These are phyloP conservation scores for Trametes villosa DNA, from an alignment of 768 basidiomycete species.

Conservation along the genomic window DNA sequence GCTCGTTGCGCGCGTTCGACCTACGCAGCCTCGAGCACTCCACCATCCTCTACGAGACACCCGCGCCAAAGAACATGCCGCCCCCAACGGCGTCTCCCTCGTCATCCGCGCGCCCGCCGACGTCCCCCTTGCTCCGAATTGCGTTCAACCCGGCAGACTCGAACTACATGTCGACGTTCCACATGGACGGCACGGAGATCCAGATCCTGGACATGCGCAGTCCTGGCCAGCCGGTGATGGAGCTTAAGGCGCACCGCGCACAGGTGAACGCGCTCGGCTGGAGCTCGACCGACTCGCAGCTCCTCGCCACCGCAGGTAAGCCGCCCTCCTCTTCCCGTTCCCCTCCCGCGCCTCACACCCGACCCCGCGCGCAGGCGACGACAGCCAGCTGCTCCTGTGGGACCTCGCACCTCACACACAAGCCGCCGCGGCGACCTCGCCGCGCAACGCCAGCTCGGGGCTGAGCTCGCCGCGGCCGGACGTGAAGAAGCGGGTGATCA, in stretches of 20 bases:
- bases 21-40: slow-evolving; percentile 96
- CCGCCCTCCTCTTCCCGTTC: slow-evolving; percentile 5
- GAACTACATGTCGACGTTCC: slow-evolving; percentile 97
- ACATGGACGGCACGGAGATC: slow-evolving; percentile 87
- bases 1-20: slow-evolving; percentile 95
- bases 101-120: slow-evolving; percentile 66
- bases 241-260: slow-evolving; percentile 81
- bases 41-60: slow-evolving; percentile 96
- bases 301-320: slow-evolving; percentile 87
- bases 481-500: slow-evolving; percentile 72
- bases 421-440: slow-evolving; percentile 60
- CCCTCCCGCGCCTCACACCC: background rate
- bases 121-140: slow-evolving; percentile 83
- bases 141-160: slow-evolving; percentile 91
- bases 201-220: slow-evolving; percentile 97
- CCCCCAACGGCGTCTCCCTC: slow-evolving; percentile 62
- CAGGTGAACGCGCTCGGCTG: slow-evolving; percentile 89
- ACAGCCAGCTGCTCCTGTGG: slow-evolving; percentile 93
- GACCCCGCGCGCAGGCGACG: slow-evolving; percentile 65
- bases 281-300: slow-evolving; percentile 82
- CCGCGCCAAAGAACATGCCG: slow-evolving; percentile 73
- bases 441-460: slow-evolving; percentile 69
- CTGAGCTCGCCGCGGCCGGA: slow-evolving; percentile 83
- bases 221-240: slow-evolving; percentile 94
- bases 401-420: slow-evolving; percentile 74